Evolutionary conservation across 2,329 filamentous ascomycete genomes (phyloP), one percentile per base, ranked within the genome.

Genomic region (Hypoxylon sp.): DNA sequence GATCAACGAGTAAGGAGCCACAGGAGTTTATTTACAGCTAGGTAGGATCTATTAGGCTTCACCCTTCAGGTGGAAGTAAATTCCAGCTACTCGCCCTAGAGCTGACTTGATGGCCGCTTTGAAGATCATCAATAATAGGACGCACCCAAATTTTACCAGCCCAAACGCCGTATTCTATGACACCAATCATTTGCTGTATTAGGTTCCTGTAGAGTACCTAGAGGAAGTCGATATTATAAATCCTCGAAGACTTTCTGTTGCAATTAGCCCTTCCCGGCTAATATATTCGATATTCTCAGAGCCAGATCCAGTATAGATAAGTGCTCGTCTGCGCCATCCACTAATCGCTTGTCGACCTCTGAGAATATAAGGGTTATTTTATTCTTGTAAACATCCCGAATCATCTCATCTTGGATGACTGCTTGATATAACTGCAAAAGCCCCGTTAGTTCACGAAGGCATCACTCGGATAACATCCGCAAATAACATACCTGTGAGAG

Each of bases 271-370:
- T 79, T 79, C 39, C 82, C 82, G 43, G 83, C 84, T 76, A 97
- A 76, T 62, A 96, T 89, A 29, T 87, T 87, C 0, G 92, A 92
- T 81, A 97, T 91, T 74, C 92, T 89, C 75, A 98, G 83, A 5
- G 91, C 86, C 70, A 98, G 77, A 78, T 99, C 95, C 30, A 99
- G 81, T 63, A 98, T 91, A 0, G 92, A 93, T 23, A 99, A 82
- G 77, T 99, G 95, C 81, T 99, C 96, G 76, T 99, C 96, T 2
- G 94, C 91, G 7, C 96, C 96, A 78, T 99, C 96, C 5, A 97
- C 91, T 48, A 99, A 81, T 70, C 96, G 87, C 84, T 98, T 98
- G 77, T 99, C 96, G 27, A 95, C 86, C 78, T 98, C 94, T 0
- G 94, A 97, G 76, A 99, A 99, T 2, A 95, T 84, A 67, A 92